phyloP scores from a whole-genome alignment of 805 yeast genomes.

The Metschnikowia reukaufii region DNA sequence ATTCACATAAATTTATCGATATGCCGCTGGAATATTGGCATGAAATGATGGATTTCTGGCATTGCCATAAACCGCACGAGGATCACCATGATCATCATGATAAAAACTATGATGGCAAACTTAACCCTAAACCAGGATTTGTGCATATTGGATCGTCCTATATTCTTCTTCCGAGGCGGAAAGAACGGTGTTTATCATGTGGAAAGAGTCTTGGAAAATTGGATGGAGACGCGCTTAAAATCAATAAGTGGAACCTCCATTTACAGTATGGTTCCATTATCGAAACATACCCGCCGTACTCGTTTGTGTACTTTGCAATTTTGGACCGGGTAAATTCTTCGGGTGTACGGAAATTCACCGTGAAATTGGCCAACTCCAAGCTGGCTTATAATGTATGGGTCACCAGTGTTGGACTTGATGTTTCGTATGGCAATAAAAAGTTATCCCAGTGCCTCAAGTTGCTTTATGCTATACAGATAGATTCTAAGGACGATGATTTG shows the following conservation, averaged over 20 bases:
- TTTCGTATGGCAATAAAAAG: slow-evolving; percentile 20
- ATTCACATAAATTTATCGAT: slow-evolving; percentile 43
- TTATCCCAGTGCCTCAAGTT: slow-evolving; percentile 31
- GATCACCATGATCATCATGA: slow-evolving; percentile 20
- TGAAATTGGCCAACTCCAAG: slow-evolving; percentile 15
- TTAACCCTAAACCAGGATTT: slow-evolving; percentile 44
- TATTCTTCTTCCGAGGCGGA: slow-evolving; percentile 37
- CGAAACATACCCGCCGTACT: slow-evolving; percentile 22
- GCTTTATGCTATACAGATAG: slow-evolving; percentile 21
- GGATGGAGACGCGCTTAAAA: slow-evolving; percentile 21
- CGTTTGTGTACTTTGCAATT: slow-evolving; percentile 24
- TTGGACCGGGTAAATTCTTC: slow-evolving; percentile 41
- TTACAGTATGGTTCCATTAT: slow-evolving; percentile 22
- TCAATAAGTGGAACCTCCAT: slow-evolving; percentile 59
- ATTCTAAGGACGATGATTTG: slow-evolving; percentile 14
- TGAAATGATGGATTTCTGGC: slow-evolving; percentile 97
- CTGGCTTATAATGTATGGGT: slow-evolving; percentile 35
- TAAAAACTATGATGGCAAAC: slow-evolving; percentile 30
- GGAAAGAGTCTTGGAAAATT: slow-evolving; percentile 38
- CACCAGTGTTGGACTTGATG: slow-evolving; percentile 34
- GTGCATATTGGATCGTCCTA: slow-evolving; percentile 61
- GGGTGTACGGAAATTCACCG: slow-evolving; percentile 35
- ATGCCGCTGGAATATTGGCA: slow-evolving; percentile 94
- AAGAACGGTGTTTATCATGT: slow-evolving; percentile 41
- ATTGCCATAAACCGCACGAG: slow-evolving; percentile 76